Evolutionary conservation across 352 stramenopile genomes (phyloP), one percentile per base, ranked within the genome.

Genomic region (Pythium chondricola): DNA sequence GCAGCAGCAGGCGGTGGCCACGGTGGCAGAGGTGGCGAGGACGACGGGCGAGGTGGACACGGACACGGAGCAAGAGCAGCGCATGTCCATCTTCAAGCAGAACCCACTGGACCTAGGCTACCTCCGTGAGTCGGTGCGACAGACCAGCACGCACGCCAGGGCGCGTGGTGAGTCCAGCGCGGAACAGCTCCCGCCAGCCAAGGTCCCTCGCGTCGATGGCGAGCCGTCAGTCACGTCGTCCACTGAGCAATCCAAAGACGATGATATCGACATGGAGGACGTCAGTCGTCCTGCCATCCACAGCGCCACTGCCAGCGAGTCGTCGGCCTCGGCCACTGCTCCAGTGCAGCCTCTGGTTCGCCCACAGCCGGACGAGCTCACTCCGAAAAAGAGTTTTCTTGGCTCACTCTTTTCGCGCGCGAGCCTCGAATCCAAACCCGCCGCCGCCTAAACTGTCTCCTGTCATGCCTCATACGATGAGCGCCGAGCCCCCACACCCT

Each of bases 91-190:
- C 20, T 84, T 72, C 61, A 81, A 84, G 47, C 69, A 83, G 49
- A 65, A 79, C 43, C 78, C 78, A 16, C 62, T 89, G 17, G 78
- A 89, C 47, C 61, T 89, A 7, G 67, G 57, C 17, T 89, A 89
- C 50, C 55, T 89, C 42, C 74, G 74, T 2, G 70, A 85, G 21
- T 84, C 74, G 31, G 45, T 81, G 14, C 50, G 56, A 13, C 29
- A 33, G 29, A 33, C 29, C 8, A 13, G 29, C 29, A 8, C 29
- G 29, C 7, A 33, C 29, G 13, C 29, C 29, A 33, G 7, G 29
- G 27, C 20, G 21, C 56, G 56, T 25, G 43, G 42, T 11, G 44
- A 56, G 29, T 65, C 56, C 9, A 43, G 43, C 13, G 45, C 48
- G 14, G 9, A 31, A 33, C 30, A 43, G 32, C 24, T 57, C 9